Conservation (phyloP, 352 stramenopile species). For the Globisporangium rhizosaccharum region DNA sequence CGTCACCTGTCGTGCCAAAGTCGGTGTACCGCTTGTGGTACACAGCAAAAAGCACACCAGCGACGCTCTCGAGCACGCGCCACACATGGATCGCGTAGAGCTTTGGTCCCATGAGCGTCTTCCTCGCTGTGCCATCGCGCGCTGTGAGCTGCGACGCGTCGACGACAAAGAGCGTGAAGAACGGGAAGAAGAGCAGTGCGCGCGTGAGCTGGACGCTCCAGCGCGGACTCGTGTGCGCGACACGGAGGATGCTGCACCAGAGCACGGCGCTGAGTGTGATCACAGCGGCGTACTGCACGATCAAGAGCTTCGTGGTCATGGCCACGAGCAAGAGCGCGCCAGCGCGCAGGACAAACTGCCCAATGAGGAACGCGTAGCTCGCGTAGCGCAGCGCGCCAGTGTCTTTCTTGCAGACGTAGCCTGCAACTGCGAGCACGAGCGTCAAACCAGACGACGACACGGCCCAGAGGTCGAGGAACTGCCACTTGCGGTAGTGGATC, state of each 20-base stretch:
- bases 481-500: constrained; percentile 79
- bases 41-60: constrained; percentile 33
- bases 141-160: constrained; percentile 41
- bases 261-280: constrained; percentile 35
- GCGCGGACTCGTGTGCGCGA: constrained; percentile 31
- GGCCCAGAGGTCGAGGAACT: constrained; percentile 54
- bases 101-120: constrained; percentile 29
- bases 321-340: constrained; percentile 60
- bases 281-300: constrained; percentile 28
- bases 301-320: constrained; percentile 44
- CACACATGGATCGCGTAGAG: constrained; percentile 41
- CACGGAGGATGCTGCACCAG: constrained; percentile 23
- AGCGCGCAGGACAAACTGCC: constrained; percentile 56
- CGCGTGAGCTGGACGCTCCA: constrained; percentile 32
- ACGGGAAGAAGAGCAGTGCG: constrained; percentile 55
- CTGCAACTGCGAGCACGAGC: constrained; percentile 33
- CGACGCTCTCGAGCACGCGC: constrained; percentile 50
- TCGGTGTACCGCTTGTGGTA: constrained; percentile 50
- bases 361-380: constrained; percentile 40
- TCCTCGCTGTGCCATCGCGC: constrained; percentile 21
- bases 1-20: constrained; percentile 43
- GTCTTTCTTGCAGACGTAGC: constrained; percentile 46
- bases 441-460: constrained; percentile 48
- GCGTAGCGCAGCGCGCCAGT: constrained; percentile 22
- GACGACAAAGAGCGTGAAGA: constrained; percentile 61